Evolutionary conservation across 129 eudicot genomes (phyloP), one percentile per base, ranked within the genome.

Genomic region (Glebionis coronaria): DNA sequence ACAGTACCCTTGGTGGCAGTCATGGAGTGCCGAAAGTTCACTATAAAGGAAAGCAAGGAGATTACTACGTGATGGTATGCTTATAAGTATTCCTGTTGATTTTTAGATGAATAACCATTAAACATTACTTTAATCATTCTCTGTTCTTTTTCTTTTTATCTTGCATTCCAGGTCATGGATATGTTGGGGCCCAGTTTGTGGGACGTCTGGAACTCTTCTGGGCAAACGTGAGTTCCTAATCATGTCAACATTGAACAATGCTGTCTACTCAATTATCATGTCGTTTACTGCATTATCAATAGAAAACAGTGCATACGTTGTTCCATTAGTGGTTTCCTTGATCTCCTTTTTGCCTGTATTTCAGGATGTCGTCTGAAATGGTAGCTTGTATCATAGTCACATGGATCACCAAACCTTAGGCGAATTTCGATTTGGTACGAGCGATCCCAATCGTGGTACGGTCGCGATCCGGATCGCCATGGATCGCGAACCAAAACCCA

Each of bases 161-260:
- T 56, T 23, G 12, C 49, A 18, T 54, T 52, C 2, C 80, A 88
- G 96, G 96, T 88, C 46, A 88, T 88, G 96, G 96, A 88, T 77
- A 88, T 88, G 87, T 73, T 88, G 38, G 96, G 96, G 25, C 96
- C 96, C 61, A 88, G 96, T 80, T 83, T 88, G 71, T 88, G 96
- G 96, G 96, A 88, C 72, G 87, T 85, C 13, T 88, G 96, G 96
- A 88, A 88, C 77, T 75, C 87, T 65, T 83, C 96, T 3, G 93
- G 87, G 21, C 96, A 85, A 60, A 56, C 93, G 95, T 88, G 68
- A 82, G 95, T 84, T 67, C 74, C 45, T 63, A 47, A 42, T 19
- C 67, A 71, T 80, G 58, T 54, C 21, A 7, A 11, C 38, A 27
- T 27, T 15, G 18, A 7, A 47, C 10, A 29, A 12, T 56, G n/a